phyloP scores from a whole-genome alignment of 192 early-diverging fungal species.

The Coemansia sp. region DNA sequence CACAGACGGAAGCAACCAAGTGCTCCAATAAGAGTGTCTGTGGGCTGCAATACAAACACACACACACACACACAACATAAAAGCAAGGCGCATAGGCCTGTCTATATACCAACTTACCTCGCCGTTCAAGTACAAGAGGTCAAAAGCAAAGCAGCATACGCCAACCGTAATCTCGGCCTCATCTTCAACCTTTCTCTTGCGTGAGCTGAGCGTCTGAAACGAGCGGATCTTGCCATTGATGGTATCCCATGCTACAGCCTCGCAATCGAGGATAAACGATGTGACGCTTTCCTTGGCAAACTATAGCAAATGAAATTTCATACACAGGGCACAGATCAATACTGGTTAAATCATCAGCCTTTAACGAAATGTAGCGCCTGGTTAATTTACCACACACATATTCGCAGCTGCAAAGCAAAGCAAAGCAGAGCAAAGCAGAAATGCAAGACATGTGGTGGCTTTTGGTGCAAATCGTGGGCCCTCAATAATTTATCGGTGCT shows the following conservation, averaged over 20 bases:
- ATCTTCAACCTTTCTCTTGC: constrained; percentile 93
- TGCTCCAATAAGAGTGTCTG: too few relatives aligned
- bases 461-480: too few relatives aligned
- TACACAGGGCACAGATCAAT: too few relatives aligned
- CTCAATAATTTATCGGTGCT: too few relatives aligned
- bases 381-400: too few relatives aligned
- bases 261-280: constrained; percentile 96
- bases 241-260: constrained; percentile 98
- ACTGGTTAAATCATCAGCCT: too few relatives aligned
- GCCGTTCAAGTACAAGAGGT: constrained; percentile 92
- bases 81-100: background rate
- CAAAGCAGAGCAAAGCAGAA: too few relatives aligned
- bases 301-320: constrained; percentile 10
- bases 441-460: too few relatives aligned
- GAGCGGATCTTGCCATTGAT: constrained; percentile 84
- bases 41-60: too few relatives aligned
- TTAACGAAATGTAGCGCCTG: too few relatives aligned
- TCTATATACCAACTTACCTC: constrained; percentile 42
- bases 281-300: constrained; percentile 56
- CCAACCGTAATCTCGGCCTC: constrained; percentile 89
- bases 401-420: too few relatives aligned
- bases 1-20: too few relatives aligned
- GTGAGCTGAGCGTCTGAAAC: constrained; percentile 94
- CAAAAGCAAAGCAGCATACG: constrained; percentile 97
- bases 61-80: background rate